Evolutionary conservation across 2,329 filamentous ascomycete species (phyloP), one percentile per base, ranked within the genome.

Genomic region (Eurotiales sp.): DNA sequence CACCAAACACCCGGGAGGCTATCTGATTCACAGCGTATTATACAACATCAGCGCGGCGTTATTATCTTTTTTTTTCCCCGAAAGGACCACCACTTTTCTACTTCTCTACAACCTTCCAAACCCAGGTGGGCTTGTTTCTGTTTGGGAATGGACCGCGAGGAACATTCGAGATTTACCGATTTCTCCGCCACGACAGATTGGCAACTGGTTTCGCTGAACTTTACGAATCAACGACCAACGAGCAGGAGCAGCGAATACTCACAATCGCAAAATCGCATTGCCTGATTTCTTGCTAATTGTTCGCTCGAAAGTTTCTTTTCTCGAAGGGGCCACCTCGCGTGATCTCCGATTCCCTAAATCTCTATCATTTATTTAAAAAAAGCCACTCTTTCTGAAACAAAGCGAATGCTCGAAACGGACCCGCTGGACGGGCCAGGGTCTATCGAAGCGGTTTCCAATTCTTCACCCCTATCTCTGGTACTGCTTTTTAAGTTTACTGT

Each of bases 11-110:
- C 34, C 49, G 51, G 51, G 51, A 53, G 51, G 51, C 46, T 49
- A 47, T 53, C 42, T 53, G 45, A 52, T 49, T 52, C 46, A 42
- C 29, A n/a, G n/a, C 40, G 50, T 45, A 52, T 49, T 42, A 21
- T 41, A 53, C 45, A 40, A 43, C 46, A 53, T 53, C 51, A 53
- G 51, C 51, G 51, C 51, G 46, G 51, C 51, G 51, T 53, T 22
- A 41, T 25, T 30, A 39, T 42, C 37, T 17, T 11, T 32, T 32
- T 34, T 21, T 27, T 42, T 36, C 40, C 21, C 11, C 10, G n/a
- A n/a, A n/a, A n/a, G n/a, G n/a, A n/a, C n/a, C n/a, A n/a, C n/a
- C n/a, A n/a, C n/a, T n/a, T n/a, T n/a, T n/a, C n/a, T n/a, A 37
- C 39, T 7, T 21, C 11, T 25, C 45, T 21, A 21, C 23, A 32